These are phyloP conservation scores for Paraphysoderma sedebokerense DNA, from an alignment of 371 early-diverging fungal genomes.

Conservation along the genomic window DNA sequence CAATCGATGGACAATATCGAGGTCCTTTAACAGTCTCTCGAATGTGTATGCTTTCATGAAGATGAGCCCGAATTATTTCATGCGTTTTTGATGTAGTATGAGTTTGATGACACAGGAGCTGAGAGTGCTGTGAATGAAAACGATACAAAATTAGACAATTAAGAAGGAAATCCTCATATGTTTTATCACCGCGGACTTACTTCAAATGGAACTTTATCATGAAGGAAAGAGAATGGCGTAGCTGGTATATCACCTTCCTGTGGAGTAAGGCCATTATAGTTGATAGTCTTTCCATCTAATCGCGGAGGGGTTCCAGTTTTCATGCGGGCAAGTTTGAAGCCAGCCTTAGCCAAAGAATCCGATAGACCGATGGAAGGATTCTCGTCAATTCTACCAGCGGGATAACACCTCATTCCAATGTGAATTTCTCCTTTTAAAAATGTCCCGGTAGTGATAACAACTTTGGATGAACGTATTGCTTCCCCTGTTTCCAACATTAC, in stretches of 20 bases:
- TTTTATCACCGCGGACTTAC: no score
- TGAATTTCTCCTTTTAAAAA: conserved; percentile 73
- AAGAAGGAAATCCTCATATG: neutral
- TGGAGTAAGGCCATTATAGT: conserved; percentile 37
- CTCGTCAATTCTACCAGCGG: conserved; percentile 62
- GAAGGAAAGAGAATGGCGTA: conserved; percentile 57
- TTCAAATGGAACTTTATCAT: conserved; percentile 38
- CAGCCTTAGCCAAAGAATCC: conserved; percentile 48
- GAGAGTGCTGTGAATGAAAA: conserved; percentile 21
- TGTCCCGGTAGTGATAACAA: conserved; percentile 71
- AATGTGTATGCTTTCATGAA: conserved; percentile 64
- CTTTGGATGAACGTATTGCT: conserved; percentile 43
- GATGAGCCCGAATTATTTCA: conserved; percentile 44
- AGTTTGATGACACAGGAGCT: conserved; percentile 61
- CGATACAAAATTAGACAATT: neutral
- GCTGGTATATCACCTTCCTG: conserved; percentile 61
- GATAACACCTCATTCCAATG: conserved; percentile 48
- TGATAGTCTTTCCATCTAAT: conserved; percentile 52
- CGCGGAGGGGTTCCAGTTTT: conserved; percentile 76
- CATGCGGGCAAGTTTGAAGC: conserved; percentile 52
- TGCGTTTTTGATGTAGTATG: conserved; percentile 50
- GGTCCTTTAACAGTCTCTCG: conserved; percentile 69
- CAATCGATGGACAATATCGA: conserved; percentile 74
- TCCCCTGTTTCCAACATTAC: conserved; percentile 45
- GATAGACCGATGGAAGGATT: conserved; percentile 58